Conservation (phyloP, 1,139 yeast genomes). For the Pichia cactophila region DNA sequence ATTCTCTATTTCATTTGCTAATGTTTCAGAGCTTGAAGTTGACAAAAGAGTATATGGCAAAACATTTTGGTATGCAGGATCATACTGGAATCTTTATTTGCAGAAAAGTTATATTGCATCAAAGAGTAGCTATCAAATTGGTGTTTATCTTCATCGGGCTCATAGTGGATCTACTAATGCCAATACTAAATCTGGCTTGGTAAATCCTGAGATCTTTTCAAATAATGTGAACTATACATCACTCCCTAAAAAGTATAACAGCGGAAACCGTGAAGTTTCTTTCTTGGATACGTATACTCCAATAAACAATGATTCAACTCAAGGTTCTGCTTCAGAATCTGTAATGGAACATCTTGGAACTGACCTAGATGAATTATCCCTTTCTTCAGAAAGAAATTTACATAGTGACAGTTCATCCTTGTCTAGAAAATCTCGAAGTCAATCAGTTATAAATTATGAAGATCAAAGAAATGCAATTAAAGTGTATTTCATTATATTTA, state of each 20-base stretch:
- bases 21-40: slow-evolving; percentile 36
- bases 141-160: slow-evolving; percentile 47
- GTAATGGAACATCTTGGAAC: slow-evolving; percentile 12
- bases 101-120: slow-evolving; percentile 36
- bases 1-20: slow-evolving; percentile 43
- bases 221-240: slow-evolving; percentile 21
- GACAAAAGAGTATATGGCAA: slow-evolving; percentile 42
- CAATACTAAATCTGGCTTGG: slow-evolving; percentile 30
- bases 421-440: neutral
- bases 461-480: slow-evolving; percentile 39
- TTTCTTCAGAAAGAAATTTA: slow-evolving; percentile 5
- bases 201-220: slow-evolving; percentile 30
- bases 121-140: slow-evolving; percentile 40
- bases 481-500: slow-evolving; percentile 44
- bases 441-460: slow-evolving; percentile 31
- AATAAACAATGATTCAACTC: neutral
- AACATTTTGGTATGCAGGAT: slow-evolving; percentile 50
- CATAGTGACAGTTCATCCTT: neutral
- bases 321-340: neutral
- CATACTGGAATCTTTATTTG: slow-evolving; percentile 47
- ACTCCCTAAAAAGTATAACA: slow-evolving; percentile 16
- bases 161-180: slow-evolving; percentile 27
- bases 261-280: neutral
- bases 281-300: neutral
- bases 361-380: slow-evolving; percentile 5